Conservation (phyloP, 768 basidiomycete species). For the Amyloporia xantha region DNA sequence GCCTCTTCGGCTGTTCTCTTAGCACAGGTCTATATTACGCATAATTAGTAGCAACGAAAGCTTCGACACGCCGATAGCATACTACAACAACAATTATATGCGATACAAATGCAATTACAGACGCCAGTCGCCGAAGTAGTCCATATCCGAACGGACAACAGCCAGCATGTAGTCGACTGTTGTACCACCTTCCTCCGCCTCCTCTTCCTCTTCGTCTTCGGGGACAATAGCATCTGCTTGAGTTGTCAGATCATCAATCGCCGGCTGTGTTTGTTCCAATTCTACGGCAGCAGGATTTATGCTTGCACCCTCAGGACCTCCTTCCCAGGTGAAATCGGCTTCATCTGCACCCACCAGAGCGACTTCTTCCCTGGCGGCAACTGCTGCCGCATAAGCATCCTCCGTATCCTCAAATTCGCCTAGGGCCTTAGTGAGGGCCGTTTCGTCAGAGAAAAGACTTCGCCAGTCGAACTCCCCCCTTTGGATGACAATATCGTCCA, state of each 20-base stretch:
- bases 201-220: constrained; percentile 27
- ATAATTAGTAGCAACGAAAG: background rate
- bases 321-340: constrained; percentile 66
- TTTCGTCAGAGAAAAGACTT: constrained; percentile 52
- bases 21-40: constrained; percentile 49
- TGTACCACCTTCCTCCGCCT: constrained; percentile 56
- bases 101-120: constrained; percentile 28
- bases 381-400: constrained; percentile 73
- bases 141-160: constrained; percentile 54
- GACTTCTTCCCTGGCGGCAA: constrained; percentile 70
- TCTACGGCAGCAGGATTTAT: no score
- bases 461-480: constrained; percentile 95
- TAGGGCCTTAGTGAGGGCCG: constrained; percentile 63
- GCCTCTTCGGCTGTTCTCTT: constrained; percentile 66
- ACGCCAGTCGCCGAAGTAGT: constrained; percentile 71
- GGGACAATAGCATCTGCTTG: constrained; percentile 7
- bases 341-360: constrained; percentile 73
- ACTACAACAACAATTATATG: background rate
- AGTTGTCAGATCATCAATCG: constrained; percentile 6
- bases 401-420: constrained; percentile 86
- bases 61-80: background rate
- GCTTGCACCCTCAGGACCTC: constrained; percentile 12
- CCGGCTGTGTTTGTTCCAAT: constrained; percentile 13
- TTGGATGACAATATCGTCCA: constrained; percentile 90
- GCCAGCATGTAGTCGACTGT: constrained; percentile 82